These are phyloP conservation scores for Phialemoniopsis sp. DNA, from an alignment of 2,329 filamentous ascomycete species.

Conservation along the genomic window DNA sequence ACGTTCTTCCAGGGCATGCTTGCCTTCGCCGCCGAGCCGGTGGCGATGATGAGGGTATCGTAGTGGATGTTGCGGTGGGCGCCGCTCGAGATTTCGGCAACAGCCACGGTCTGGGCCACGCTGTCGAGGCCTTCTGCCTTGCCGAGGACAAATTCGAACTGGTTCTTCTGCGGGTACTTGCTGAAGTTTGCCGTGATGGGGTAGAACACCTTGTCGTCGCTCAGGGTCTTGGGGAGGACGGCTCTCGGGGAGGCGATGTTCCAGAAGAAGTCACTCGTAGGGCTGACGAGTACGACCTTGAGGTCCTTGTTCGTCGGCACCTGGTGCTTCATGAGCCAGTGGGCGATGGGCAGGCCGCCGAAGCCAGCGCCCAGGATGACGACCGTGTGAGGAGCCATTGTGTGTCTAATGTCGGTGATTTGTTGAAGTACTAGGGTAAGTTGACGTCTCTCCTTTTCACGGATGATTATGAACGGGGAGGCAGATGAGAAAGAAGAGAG, in stretches of 20 bases:
- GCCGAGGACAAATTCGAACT: conserved; percentile 50
- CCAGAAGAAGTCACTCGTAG: conserved; percentile 19
- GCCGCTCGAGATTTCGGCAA: conserved; percentile 22
- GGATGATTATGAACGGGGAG: too few relatives aligned
- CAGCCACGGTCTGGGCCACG: conserved; percentile 32
- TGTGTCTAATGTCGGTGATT: too few relatives aligned
- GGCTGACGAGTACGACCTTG: conserved; percentile 18
- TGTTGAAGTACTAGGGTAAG: too few relatives aligned
- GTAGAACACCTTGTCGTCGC: conserved; percentile 28
- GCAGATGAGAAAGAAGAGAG: background rate
- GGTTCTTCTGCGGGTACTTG: conserved; percentile 31
- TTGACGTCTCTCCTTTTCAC: too few relatives aligned
- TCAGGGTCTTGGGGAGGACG: conserved; percentile 13
- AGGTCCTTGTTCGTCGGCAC: conserved; percentile 30
- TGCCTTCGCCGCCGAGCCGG: conserved; percentile 39
- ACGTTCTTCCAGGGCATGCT: conserved; percentile 46
- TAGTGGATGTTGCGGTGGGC: conserved; percentile 36
- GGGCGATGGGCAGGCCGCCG: conserved; percentile 41
- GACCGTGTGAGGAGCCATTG: conserved; percentile 20
- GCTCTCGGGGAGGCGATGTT: conserved; percentile 15
- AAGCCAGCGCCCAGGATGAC: conserved; percentile 46
- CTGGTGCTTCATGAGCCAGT: conserved; percentile 43
- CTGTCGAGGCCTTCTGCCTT: conserved; percentile 39
- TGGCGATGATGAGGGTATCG: conserved; percentile 50
- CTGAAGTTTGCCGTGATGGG: conserved; percentile 45